Evolutionary conservation across 176 grass and related monocot genomes (phyloP), one percentile per base, ranked within the genome.

Genomic region (Raddia distichophylla): DNA sequence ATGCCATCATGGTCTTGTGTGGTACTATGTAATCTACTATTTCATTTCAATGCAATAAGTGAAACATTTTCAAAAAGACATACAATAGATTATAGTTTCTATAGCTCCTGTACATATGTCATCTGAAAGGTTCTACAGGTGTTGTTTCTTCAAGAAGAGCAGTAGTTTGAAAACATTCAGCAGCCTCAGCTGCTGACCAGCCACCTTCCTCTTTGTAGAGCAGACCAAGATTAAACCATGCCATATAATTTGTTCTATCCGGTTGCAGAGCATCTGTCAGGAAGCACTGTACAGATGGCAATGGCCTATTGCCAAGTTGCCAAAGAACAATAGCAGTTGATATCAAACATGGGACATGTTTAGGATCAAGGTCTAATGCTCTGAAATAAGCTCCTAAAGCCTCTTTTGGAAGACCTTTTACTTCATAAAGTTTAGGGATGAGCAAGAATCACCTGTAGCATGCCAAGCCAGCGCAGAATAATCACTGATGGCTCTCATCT

Each of bases 91-190:
- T 85, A 91, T 87, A 90, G 56, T 42, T 69, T 85, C 71, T 80
- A 79, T 74, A 83, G 67, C 54, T 22, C 60, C 16, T 79, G 70
- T 76, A 85, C 54, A 74, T 49, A 60, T 81, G 77, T 96, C 93
- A 99, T 92, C 89, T 91, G 87, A 99, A 99, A 69, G 97, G 93
- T 73, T 99, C 97, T 77, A 94, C 85, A 73, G 97, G 93, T 86
- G 93, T 69, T 68, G 97, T 99, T 84, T 93, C 97, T 90, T 94
- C 93, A 85, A 99, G 97, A 85, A 93, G 51, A 50, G 82, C 84
- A 76, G 93, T 89, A 87, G 97, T 93, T 84, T 94, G 87, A 86
- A 99, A 99, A 89, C 93, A 99, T 80, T 96, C 97, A 43, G 87
- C 84, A 84, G 97, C 91, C 71, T 96, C 97, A 62, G 71, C 11